Evolutionary conservation across 768 basidiomycete genomes (phyloP), one percentile per base, ranked within the genome.

Genomic region (Wakefieldia striispora): DNA sequence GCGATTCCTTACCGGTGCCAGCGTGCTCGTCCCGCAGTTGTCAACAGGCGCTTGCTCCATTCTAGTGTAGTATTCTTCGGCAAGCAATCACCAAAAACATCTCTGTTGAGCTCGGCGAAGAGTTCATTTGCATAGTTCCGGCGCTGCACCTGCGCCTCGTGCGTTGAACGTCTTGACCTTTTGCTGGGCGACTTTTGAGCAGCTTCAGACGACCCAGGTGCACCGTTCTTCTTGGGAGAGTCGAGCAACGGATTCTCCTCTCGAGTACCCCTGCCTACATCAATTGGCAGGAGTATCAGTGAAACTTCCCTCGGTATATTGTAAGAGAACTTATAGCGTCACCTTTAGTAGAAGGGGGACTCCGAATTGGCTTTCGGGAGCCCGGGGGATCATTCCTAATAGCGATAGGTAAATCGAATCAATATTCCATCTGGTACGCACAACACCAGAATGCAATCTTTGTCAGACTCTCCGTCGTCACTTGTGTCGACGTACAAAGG

Each of bases 21-120:
- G 54, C 74, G 78, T 6, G 88, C 88, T 59, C 79, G 72, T 3
- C 88, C 88, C 2, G 88, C 88, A 0, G 88, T 89, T 2, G 80
- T 81, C 47, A 80, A 54, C 29, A 90, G 58, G 29, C 83, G 72
- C 53, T 80, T 82, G 56, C 74, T 90, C 88, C 88, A 90, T 39
- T 72, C 76, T 4, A 90, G 64, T 49, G 74, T 68, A 1, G 85
- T 84, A 7, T 75, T 64, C 16, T 62, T 60, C 4, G 87, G 85
- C 19, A 89, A 64, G 10, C 67, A 70, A 49, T 73, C 64, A 11
- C 75, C 70, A 55, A 90, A 90, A 27, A 88, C 75, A 1, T 62
- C 58, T 12, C 54, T 60, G 58, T 89, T 89, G 37, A 89, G 70
- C 54, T 82, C 80, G 12, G 63, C 54, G 53, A 87, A 89, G n/a